Base-by-base conservation (phyloP, 768 basidiomycete species). In the Pholiota microspora region DNA sequence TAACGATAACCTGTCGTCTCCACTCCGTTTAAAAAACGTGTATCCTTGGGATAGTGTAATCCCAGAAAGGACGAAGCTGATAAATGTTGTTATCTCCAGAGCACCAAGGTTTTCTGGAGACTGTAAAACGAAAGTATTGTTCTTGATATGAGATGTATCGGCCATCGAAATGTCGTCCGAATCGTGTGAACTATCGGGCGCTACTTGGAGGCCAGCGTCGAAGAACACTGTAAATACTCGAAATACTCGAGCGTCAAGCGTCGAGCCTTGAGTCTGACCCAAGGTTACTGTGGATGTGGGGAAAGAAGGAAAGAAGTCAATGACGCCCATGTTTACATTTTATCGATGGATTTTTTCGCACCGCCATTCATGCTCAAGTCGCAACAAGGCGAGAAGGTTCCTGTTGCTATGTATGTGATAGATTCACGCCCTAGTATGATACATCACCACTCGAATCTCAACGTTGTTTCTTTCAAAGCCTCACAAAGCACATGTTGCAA, bases 21-120 rank as follows among this genome's bases (percentile, higher is more conserved):
- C 25, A 16, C 49, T 54, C 3, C 34, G 44, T 16, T 18, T 21
- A 31, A 47, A 58, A 29, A 55, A 58, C 0, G 50, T 49, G 21
- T 51, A 55, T 25, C 45, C 53, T 46, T 58, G 57, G 7, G 57
- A 46, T n/a, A 58, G 27, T 6, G 54, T 29, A 3, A 58, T 31
- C 2, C 57, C 57, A 23, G 51, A 54, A 15, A 58, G 44, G 24
- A 49, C n/a, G 36, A 58, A 44, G 36, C 57, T 51, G 21, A 54
- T 21, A 18, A 51, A 58, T 27, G 57, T 58, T 0, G 57, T 51
- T 12, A 58, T 31, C 38, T 58, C 32, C 25, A 58, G 44, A 13
- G 57, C 53, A 27, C 57, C 57, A 25, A 58, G 57, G 40, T 58
- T 55, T 25, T 29, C 23, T 18, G 53, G 24, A 6, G 56, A 53